A percentile compares a stretch with the other conserved stretches of the same genome.
Conservation (phyloP, 176 grass and related monocot genomes). For the Phoenix dactylifera region DNA sequence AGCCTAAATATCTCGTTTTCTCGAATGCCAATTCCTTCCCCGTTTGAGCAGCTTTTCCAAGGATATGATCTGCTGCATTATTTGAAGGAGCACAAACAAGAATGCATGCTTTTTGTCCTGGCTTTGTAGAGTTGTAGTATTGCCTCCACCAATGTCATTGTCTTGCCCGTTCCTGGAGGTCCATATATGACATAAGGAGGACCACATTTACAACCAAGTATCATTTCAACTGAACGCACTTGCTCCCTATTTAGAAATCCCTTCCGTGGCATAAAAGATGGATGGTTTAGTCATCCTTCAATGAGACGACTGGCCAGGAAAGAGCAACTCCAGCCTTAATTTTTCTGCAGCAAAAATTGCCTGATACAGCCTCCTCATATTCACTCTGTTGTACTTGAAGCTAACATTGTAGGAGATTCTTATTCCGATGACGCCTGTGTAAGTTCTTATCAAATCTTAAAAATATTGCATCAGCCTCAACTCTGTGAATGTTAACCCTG, state of each 20-base stretch:
- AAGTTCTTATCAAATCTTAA: constrained; percentile 53
- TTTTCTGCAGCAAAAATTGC: constrained; percentile 41
- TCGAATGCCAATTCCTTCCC: constrained; percentile 30
- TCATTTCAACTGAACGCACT: constrained; percentile 54
- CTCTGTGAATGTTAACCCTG: constrained; percentile 85
- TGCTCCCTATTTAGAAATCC: constrained; percentile 65
- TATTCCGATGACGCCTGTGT: constrained; percentile 31
- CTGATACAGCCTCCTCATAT: constrained; percentile 79
- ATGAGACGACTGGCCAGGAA: constrained; percentile 33
- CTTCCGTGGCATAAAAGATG: constrained; percentile 47
- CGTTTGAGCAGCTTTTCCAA: constrained; percentile 50
- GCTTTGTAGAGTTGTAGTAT: constrained; percentile 64
- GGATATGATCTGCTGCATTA: constrained; percentile 76
- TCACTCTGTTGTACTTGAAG: constrained; percentile 86
- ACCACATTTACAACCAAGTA: constrained; percentile 64
- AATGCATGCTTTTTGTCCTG: constrained; percentile 45
- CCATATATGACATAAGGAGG: constrained; percentile 76
- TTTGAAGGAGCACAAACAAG: constrained; percentile 90
- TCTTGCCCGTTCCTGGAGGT: constrained; percentile 89
- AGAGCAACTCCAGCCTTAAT: constrained; percentile 40
- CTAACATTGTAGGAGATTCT: constrained; percentile 45
- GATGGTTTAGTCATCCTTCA: constrained; percentile 28
- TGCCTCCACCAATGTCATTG: constrained; percentile 70
- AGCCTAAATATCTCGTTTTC: constrained; percentile 69
- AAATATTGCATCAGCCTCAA: constrained; percentile 86